A percentile compares a stretch with the other conserved stretches of the same genome.
Evolutionary conservation across 2,329 filamentous ascomycete species (phyloP).

Genomic region (Fusarium setosum): DNA sequence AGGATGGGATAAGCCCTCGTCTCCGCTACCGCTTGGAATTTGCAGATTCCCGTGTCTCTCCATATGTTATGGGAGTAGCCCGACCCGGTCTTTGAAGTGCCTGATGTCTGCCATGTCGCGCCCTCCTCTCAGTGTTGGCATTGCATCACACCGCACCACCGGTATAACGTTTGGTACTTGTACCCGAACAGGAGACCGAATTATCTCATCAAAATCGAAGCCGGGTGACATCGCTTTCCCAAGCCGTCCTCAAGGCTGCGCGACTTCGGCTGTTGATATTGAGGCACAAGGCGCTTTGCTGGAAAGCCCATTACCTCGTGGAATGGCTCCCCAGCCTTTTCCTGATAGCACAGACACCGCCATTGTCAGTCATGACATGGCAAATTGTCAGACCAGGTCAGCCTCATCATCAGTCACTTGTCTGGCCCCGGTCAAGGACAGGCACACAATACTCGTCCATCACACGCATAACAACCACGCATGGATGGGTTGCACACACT

Average conservation of each 20-base stretch:
- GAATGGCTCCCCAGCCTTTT: conserved; percentile 22
- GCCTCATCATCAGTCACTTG: conserved; percentile 29
- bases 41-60: neutral
- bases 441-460: conserved; percentile 9
- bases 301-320: conserved; percentile 17
- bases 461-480: conserved; percentile 18
- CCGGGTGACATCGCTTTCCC: neutral
- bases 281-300: conserved; percentile 20
- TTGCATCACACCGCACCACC: conserved; percentile 7
- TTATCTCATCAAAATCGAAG: neutral
- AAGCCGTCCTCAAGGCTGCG: neutral
- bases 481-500: conserved; percentile 5
- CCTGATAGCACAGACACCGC: conserved; percentile 31
- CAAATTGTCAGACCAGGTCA: conserved; percentile 25
- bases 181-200: conserved; percentile 6
- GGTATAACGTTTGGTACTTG: neutral
- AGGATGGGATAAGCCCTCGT: conserved; percentile 1
- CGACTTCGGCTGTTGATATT: conserved; percentile 26
- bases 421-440: conserved; percentile 13
- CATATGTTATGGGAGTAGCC: neutral
- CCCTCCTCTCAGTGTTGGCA: neutral
- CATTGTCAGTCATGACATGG: conserved; percentile 32
- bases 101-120: conserved; percentile 10
- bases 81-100: conserved; percentile 7
- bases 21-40: conserved; percentile 18